Percentiles rank a stretch among this genome's conserved stretches.
These are phyloP conservation scores for Herpetomonas samuelpessoai DNA, from an alignment of 208 protist genomes.

Conservation along the genomic window DNA sequence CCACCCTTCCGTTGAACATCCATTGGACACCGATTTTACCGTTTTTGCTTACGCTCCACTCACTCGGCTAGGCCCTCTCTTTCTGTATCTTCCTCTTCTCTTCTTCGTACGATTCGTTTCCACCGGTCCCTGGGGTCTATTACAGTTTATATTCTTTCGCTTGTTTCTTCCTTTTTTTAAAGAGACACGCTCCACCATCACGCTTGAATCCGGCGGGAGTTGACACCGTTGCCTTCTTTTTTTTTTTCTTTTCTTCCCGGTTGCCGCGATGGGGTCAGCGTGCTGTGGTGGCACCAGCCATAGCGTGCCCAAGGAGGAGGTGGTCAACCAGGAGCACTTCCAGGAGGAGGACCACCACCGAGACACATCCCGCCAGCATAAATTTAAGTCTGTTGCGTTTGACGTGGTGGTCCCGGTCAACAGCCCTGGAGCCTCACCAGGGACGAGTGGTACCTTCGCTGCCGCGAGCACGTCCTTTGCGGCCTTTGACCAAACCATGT, in stretches of 20 bases:
- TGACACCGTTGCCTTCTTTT: constrained; percentile 7
- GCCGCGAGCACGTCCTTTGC: constrained; percentile 22
- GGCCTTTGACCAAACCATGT: constrained; percentile 44
- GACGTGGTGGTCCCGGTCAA: constrained; percentile 44
- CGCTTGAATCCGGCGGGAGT: too few relatives aligned
- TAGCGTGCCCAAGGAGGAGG: constrained; percentile 1
- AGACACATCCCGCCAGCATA: constrained; percentile 11
- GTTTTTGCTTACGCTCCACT: too few relatives aligned
- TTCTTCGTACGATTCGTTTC: too few relatives aligned
- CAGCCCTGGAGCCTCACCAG: background rate
- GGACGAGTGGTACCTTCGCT: background rate
- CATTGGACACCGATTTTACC: too few relatives aligned
- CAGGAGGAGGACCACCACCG: background rate
- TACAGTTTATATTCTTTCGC: constrained; percentile 1
- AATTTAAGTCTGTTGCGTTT: constrained; percentile 43
- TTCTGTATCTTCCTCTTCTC: too few relatives aligned
- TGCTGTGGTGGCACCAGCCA: constrained; percentile 14
- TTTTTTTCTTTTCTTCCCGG: constrained; percentile 1
- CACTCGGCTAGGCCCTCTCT: too few relatives aligned
- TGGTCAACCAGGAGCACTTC: background rate
- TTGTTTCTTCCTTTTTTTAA: constrained; percentile 13
- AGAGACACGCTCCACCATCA: too few relatives aligned
- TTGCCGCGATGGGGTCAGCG: constrained; percentile 7
- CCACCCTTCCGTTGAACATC: too few relatives aligned
- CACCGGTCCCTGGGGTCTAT: too few relatives aligned